Evolutionary conservation across 2,329 filamentous ascomycete species (phyloP).

Genomic region (Verticillium klebahnii): DNA sequence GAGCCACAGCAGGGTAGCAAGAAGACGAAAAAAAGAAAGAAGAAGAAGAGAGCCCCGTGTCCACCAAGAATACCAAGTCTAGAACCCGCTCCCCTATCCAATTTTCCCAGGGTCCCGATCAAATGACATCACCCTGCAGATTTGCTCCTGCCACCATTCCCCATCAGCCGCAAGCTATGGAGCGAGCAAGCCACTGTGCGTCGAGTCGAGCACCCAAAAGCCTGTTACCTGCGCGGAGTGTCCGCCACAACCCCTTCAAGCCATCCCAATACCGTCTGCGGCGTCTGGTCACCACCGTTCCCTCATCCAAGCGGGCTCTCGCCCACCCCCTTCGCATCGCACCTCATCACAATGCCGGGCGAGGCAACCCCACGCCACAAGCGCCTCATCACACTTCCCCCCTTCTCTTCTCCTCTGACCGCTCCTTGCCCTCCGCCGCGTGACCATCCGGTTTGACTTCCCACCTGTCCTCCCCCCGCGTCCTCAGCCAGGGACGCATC

Average conservation of each 20-base stretch:
- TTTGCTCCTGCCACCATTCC: not conserved
- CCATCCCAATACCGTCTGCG: too few relatives aligned
- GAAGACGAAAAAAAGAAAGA: too few relatives aligned
- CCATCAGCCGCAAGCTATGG: not conserved
- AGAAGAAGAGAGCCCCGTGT: too few relatives aligned
- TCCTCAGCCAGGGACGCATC: too few relatives aligned
- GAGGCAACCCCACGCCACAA: not conserved
- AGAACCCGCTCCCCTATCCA: not conserved
- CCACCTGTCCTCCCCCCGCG: too few relatives aligned
- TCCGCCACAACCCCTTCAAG: not conserved
- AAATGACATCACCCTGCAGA: not conserved
- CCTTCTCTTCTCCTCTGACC: not conserved
- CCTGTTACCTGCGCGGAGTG: not conserved
- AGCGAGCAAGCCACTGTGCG: not conserved
- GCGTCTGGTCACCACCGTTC: not conserved
- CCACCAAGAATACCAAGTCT: not conserved
- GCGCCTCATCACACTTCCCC: not conserved
- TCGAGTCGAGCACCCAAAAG: not conserved
- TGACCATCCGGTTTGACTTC: too few relatives aligned
- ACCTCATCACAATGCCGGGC: not conserved
- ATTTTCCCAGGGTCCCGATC: not conserved
- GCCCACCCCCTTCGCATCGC: not conserved
- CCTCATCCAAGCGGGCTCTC: not conserved
- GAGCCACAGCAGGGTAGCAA: too few relatives aligned
- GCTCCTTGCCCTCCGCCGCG: not conserved